Percentiles rank a stretch among this genome's conserved stretches.
phyloP scores from a whole-genome alignment of 148 eudicot species.

The Rhododendron simsii region DNA sequence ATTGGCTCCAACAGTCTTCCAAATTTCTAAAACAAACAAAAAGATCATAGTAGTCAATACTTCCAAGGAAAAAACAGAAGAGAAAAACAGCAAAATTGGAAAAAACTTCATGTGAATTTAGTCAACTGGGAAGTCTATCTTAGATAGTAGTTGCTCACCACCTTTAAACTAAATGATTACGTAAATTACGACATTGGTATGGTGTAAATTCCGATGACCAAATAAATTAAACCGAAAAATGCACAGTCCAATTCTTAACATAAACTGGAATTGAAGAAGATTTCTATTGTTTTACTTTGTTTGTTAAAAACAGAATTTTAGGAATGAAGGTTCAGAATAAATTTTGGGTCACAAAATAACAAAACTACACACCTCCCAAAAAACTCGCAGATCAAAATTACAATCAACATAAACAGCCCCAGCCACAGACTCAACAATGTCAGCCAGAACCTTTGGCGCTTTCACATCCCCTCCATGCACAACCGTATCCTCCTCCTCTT shows the following conservation, averaged over 20 bases:
- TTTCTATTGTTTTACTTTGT: not conserved
- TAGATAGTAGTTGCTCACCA: not conserved
- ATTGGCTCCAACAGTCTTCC: constrained; percentile 62
- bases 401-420: constrained; percentile 80
- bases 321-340: not conserved
- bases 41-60: not conserved
- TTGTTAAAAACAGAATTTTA: not conserved
- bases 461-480: constrained; percentile 75
- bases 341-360: not conserved
- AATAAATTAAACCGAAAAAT: not conserved
- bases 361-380: constrained; percentile 50
- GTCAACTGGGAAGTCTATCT: not conserved
- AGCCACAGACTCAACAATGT: constrained; percentile 77
- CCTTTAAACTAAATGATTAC: not conserved
- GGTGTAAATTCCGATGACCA: not conserved
- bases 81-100: not conserved
- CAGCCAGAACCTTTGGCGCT: constrained; percentile 85
- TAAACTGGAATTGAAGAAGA: not conserved
- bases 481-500: constrained; percentile 52
- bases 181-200: not conserved
- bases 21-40: constrained; percentile 16
- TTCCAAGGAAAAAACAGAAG: not conserved
- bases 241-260: not conserved
- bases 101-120: not conserved
- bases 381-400: constrained; percentile 42